phyloP scores from a whole-genome alignment of 306 rosid genomes.

The Rosa lucieae region DNA sequence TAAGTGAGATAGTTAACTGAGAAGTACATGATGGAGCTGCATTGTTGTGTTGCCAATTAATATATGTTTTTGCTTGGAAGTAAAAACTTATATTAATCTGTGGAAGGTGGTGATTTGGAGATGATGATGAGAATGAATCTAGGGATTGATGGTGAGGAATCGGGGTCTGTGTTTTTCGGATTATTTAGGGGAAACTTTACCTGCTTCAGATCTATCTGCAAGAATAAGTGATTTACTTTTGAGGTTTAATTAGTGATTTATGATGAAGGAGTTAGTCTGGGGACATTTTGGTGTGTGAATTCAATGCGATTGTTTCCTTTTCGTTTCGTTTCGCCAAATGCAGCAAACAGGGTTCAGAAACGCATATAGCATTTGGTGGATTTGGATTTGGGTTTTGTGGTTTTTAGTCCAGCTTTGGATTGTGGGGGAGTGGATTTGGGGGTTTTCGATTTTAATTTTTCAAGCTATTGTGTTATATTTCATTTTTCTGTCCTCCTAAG shows the following conservation, averaged over 20 bases:
- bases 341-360: neutral
- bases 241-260: neutral
- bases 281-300: neutral
- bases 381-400: neutral
- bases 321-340: neutral
- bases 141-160: neutral
- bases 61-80: no score
- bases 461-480: neutral
- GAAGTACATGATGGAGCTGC: no score
- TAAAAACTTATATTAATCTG: no score
- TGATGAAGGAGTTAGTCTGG: neutral
- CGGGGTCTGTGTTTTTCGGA: neutral
- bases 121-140: neutral
- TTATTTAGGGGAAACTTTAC: neutral
- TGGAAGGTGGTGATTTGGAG: neutral
- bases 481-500: neutral
- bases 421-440: neutral
- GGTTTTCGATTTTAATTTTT: neutral
- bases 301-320: neutral
- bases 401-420: neutral
- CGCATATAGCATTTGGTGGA: neutral
- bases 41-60: no score
- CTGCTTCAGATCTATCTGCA: constrained; percentile 9
- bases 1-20: no score
- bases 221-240: neutral